Evolutionary conservation across 2,329 filamentous ascomycete genomes (phyloP).

Genomic region (Xylaria sp.): DNA sequence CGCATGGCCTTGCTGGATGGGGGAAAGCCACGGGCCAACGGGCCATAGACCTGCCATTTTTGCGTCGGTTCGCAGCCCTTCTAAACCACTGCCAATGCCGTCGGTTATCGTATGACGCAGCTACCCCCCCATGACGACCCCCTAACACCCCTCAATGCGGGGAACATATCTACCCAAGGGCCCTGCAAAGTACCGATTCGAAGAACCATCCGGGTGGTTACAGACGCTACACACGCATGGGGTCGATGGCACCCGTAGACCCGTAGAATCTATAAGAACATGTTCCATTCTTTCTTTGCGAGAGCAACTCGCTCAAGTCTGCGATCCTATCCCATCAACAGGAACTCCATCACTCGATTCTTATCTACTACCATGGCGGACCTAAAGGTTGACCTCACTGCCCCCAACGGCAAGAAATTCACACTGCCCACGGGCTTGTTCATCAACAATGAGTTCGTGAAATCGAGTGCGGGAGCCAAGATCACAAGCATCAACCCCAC

Average conservation of each 20-base stretch:
- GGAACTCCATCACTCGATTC: constrained; percentile 12
- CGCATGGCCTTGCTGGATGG: too few relatives aligned
- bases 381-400: constrained; percentile 60
- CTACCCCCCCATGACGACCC: too few relatives aligned
- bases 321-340: constrained; percentile 4
- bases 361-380: constrained; percentile 34
- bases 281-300: constrained; percentile 15
- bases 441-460: constrained; percentile 76
- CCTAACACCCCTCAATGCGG: neutral
- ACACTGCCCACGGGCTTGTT: constrained; percentile 69
- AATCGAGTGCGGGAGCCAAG: constrained; percentile 58
- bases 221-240: neutral
- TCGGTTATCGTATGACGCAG: neutral
- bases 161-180: neutral
- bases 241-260: neutral
- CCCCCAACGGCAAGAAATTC: constrained; percentile 71
- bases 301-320: constrained; percentile 5
- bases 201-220: neutral
- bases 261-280: too few relatives aligned
- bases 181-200: too few relatives aligned
- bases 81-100: neutral
- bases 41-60: too few relatives aligned
- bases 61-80: neutral
- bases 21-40: too few relatives aligned
- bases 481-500: constrained; percentile 69